These are phyloP conservation scores for Arxiozyma slooffiae DNA, from an alignment of 1,139 yeast genomes.

Conservation along the genomic window DNA sequence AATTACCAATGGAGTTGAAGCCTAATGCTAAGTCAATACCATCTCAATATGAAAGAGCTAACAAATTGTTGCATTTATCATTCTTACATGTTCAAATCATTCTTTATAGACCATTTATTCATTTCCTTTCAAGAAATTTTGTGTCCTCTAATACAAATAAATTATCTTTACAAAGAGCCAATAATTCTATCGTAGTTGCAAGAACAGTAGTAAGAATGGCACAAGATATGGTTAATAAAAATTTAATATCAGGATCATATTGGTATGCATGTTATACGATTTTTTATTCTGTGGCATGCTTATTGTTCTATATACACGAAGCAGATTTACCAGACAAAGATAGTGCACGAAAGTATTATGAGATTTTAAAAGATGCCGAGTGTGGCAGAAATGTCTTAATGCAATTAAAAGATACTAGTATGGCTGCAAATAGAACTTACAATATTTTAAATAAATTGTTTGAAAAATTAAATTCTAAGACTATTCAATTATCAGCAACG, in stretches of 20 bases:
- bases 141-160: conserved; percentile 37
- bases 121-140: conserved; percentile 46
- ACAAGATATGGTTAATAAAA: conserved; percentile 66
- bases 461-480: conserved; percentile 54
- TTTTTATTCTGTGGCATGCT: conserved; percentile 84
- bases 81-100: conserved; percentile 78
- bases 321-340: conserved; percentile 48
- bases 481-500: conserved; percentile 14
- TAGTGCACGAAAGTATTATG: conserved; percentile 49
- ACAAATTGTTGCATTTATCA: conserved; percentile 64
- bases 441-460: conserved; percentile 69
- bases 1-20: conserved; percentile 60
- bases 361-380: conserved; percentile 64
- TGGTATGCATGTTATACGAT: conserved; percentile 90
- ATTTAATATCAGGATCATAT: conserved; percentile 74
- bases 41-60: conserved; percentile 64
- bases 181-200: conserved; percentile 78
- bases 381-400: conserved; percentile 68
- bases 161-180: conserved; percentile 57
- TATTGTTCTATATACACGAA: conserved; percentile 77
- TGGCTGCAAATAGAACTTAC: conserved; percentile 73
- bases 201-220: conserved; percentile 76
- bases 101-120: conserved; percentile 84
- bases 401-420: conserved; percentile 59
- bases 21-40: conserved; percentile 55